Evolutionary conservation across 352 stramenopile genomes (phyloP), one percentile per base, ranked within the genome.

Genomic region (Blastocystis sp.): DNA sequence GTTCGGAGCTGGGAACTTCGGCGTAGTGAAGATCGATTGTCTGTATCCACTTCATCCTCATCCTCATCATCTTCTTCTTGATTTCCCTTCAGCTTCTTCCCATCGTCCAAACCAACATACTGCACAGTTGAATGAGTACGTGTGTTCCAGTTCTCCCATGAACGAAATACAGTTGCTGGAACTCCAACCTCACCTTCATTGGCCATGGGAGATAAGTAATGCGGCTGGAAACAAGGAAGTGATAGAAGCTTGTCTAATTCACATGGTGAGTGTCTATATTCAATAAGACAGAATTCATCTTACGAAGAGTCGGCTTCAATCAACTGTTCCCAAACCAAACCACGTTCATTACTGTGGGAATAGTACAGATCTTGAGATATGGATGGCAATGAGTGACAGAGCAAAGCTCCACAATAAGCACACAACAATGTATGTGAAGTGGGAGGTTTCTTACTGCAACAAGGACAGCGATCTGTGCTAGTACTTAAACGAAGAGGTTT

Each of bases 81-180:
- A 27, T n/a, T 14, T 21, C 42, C 43, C 37, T 42, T 56, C 19
- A 7, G 29, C 27, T 77, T 49, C 21, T 56, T 77, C 4, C 43
- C 19, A n/a, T 51, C 32, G 39, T 57, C 37, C 19, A 66, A 19
- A 35, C 71, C 71, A 27, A 83, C 71, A 43, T 83, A 83, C 24
- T 83, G 71, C 16, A 83, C 71, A 32, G 71, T 83, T 12, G 46
- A 66, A 32, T 66, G 71, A n/a, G 71, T 83, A 19, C 71, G 71
- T n/a, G 71, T 49, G 35, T 83, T 83, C 71, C 71, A 83, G 21
- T 83, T 83, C 71, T 83, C 71, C 71, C 71, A 83, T 3, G 58
- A 67, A 21, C 32, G 49, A 19, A 63, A 43, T 42, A 65, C 58
- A n/a, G 27, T 14, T 12, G 19, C 6, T 11, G 71, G 24, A 21